Evolutionary conservation across 2,329 filamentous ascomycete genomes (phyloP).

Genomic region (Corynespora cassiicola): DNA sequence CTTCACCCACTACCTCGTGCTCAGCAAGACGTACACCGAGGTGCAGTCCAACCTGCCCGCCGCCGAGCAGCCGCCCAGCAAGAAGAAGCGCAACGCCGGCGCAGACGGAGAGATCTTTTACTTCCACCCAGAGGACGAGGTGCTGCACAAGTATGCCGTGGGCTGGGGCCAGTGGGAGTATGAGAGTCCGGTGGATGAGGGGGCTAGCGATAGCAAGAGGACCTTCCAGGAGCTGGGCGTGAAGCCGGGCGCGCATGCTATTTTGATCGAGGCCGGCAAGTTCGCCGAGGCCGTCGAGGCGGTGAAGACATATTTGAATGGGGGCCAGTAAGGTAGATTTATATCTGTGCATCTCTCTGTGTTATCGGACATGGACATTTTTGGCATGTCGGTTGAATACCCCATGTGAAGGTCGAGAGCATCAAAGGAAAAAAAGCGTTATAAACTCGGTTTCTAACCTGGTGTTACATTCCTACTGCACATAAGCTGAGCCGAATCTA

Average conservation of each 20-base stretch:
- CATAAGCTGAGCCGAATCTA: constrained; percentile 38
- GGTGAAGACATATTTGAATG: constrained; percentile 73
- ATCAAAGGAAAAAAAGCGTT: too few relatives aligned
- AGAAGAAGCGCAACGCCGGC: constrained; percentile 48
- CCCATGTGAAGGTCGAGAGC: too few relatives aligned
- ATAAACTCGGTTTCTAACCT: constrained; percentile 42
- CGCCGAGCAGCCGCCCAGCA: constrained; percentile 45
- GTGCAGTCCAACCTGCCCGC: constrained; percentile 78
- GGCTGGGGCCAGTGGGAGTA: constrained; percentile 77
- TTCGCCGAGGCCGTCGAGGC: constrained; percentile 79
- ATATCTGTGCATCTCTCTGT: too few relatives aligned
- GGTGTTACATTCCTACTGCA: constrained; percentile 46
- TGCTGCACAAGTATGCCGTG: constrained; percentile 76
- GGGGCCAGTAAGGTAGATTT: constrained; percentile 17
- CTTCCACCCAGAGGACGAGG: constrained; percentile 96
- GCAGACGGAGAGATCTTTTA: constrained; percentile 70
- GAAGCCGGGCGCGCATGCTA: constrained; percentile 81
- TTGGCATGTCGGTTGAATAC: too few relatives aligned
- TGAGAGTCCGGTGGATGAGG: constrained; percentile 77
- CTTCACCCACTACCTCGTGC: constrained; percentile 90
- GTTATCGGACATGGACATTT: too few relatives aligned
- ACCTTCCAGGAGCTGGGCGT: constrained; percentile 95
- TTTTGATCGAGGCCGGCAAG: constrained; percentile 81
- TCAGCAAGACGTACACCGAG: constrained; percentile 93
- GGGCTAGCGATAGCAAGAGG: constrained; percentile 86